Base-by-base conservation (phyloP, 306 rosid species). In the Prunus padus region DNA sequence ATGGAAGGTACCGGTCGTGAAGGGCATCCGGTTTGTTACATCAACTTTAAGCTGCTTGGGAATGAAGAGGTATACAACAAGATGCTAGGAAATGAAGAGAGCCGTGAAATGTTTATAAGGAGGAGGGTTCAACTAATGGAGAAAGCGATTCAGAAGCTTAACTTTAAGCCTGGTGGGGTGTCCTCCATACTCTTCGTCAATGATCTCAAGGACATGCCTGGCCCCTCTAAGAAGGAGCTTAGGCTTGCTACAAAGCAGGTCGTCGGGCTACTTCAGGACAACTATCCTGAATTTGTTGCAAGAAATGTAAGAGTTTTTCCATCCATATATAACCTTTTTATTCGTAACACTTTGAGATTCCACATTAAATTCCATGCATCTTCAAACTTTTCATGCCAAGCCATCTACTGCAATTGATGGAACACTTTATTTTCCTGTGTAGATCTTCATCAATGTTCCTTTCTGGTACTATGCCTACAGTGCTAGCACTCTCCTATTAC, bases 381-480 rank as follows among this genome's bases (percentile, higher is more conserved):
- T 51, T 51, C 56, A 2, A 55, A 25, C 8, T 59, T 6, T 28
- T 57, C 31, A 28, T 61, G 30, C 4, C 20, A 61, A 33, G 45
- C 31, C 64, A 20, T 54, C 63, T n/a, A 30, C 0, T 70, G 49
- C 49, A 51, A 71, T 18, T 71, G 44, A 71, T 55, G 14, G 13
- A 33, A 71, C 20, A n/a, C 30, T 33, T 22, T 45, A 37, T 1
- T 46, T 22, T 42, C 54, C 69, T 11, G n/a, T 51, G 46, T 51
- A 91, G 97, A 89, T 92, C 69, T 92, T 92, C 63, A 81, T 92
- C 91, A 92, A 88, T 81, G 96, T 89, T 52, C 96, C 96, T 9
- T 92, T 94, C 85, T 92, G 97, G 97, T 92, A 92, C 74, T 77
- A 88, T 59, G 96, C 93, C 22, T 88, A 85, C 73, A 89, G 82